These are phyloP conservation scores for Podaxis sp. DNA, from an alignment of 768 basidiomycete species.

Conservation along the genomic window DNA sequence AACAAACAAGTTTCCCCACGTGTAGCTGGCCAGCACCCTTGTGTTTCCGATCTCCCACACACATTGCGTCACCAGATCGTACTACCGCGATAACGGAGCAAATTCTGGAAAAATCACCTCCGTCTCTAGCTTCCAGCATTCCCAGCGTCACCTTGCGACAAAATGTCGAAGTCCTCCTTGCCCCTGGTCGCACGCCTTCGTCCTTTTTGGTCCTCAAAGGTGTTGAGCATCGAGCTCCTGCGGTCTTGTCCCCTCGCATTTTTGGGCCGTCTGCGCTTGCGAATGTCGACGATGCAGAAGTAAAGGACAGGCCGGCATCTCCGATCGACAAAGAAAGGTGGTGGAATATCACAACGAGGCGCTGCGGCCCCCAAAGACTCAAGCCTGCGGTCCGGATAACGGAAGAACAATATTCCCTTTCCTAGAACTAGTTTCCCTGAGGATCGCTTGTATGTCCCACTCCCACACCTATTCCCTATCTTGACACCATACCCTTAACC, in stretches of 20 bases:
- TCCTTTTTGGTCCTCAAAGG: not conserved
- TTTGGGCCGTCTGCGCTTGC: not conserved
- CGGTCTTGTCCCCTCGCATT: constrained; percentile 2
- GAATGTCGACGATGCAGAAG: not conserved
- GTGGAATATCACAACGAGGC: not conserved
- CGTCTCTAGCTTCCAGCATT: not conserved
- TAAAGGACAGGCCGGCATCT: not conserved
- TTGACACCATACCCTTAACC: not conserved
- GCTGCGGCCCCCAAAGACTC: not conserved
- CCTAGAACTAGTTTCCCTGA: not conserved
- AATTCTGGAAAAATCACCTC: not conserved
- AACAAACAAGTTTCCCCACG: not conserved
- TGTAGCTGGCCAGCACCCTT: not conserved
- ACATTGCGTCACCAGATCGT: not conserved
- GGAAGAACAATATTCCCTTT: not conserved
- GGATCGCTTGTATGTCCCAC: not conserved
- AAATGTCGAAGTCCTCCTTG: not conserved
- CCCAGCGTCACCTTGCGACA: not conserved
- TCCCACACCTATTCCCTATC: not conserved
- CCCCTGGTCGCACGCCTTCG: not conserved
- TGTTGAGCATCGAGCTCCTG: not conserved
- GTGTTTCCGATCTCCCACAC: not conserved
- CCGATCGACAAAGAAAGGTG: not conserved
- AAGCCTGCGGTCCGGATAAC: not conserved
- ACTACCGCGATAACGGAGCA: not conserved